A percentile compares a stretch with the other conserved stretches of the same genome.
Evolutionary conservation across 805 yeast species (phyloP).

Genomic region (Zygosaccharomyces pseudorouxii): DNA sequence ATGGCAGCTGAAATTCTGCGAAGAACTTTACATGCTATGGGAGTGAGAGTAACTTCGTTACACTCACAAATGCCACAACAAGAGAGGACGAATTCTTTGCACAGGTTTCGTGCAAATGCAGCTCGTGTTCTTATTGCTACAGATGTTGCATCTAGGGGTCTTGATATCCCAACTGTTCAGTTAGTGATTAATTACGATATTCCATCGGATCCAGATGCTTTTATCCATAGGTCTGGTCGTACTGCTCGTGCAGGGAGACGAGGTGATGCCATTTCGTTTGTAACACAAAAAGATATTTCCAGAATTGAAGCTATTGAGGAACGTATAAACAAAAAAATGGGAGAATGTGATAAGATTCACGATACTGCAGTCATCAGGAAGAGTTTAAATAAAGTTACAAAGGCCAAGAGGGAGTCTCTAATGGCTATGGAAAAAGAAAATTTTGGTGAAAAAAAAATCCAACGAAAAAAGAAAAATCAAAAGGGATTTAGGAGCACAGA

Average conservation of each 20-base stretch:
- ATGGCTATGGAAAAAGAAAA: conserved; percentile 91
- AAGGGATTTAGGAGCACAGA: conserved; percentile 18
- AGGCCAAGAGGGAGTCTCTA: conserved; percentile 83
- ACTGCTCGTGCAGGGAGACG: conserved; percentile 95
- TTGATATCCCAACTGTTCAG: conserved; percentile 91
- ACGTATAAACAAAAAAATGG: conserved; percentile 75
- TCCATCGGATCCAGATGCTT: conserved; percentile 95
- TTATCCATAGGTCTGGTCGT: conserved; percentile 96
- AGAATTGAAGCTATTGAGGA: conserved; percentile 84
- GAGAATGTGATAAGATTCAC: conserved; percentile 60
- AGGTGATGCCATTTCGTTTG: conserved; percentile 79
- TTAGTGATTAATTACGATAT: conserved; percentile 87
- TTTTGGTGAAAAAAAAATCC: conserved; percentile 70
- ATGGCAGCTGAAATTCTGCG: conserved; percentile 83
- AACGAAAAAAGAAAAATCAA: conserved; percentile 39
- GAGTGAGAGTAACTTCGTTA: conserved; percentile 77
- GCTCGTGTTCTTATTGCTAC: conserved; percentile 92
- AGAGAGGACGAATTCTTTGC: conserved; percentile 87
- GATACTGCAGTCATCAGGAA: conserved; percentile 75
- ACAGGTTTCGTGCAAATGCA: conserved; percentile 89
- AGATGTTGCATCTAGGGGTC: conserved; percentile 95
- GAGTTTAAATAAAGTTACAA: conserved; percentile 63
- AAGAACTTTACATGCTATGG: conserved; percentile 67
- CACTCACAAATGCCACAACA: conserved; percentile 94
- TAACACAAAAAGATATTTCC: conserved; percentile 79